Conservation (phyloP, 108 stramenopile species). For the Nitzschia putrida region DNA sequence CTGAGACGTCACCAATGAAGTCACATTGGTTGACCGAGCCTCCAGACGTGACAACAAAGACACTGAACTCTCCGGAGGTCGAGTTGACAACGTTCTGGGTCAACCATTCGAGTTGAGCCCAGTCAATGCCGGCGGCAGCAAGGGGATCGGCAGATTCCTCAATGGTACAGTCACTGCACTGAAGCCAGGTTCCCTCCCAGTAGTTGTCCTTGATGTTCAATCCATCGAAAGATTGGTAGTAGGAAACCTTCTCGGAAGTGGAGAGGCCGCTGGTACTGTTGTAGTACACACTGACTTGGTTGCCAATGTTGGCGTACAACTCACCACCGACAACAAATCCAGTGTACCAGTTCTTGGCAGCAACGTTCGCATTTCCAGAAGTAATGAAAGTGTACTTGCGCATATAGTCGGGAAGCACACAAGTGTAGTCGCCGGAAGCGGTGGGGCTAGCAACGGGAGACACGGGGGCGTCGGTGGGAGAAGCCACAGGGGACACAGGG, state of each 20-base stretch:
- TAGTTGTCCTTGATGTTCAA: constrained; percentile 4
- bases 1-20: neutral
- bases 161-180: neutral
- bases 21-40: constrained; percentile 6
- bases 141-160: neutral
- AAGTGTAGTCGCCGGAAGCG: neutral
- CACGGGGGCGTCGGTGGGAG: neutral
- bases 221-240: neutral
- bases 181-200: neutral
- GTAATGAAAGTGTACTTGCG: constrained; percentile 9
- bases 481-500: neutral
- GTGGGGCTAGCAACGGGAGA: neutral
- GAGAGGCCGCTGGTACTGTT: neutral
- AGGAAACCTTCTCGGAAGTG: neutral
- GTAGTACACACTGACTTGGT: constrained; percentile 1
- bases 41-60: constrained; percentile 9
- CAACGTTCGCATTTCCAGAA: constrained; percentile 10
- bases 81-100: neutral
- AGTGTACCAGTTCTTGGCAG: constrained; percentile 16
- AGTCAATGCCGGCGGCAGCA: constrained; percentile 1
- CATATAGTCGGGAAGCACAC: neutral
- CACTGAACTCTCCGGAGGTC: neutral
- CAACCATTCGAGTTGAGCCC: constrained; percentile 7
- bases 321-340: constrained; percentile 20
- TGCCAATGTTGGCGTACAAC: neutral